Evolutionary conservation across 305 asterid genomes (phyloP).

Genomic region (Coffea humblotiana): DNA sequence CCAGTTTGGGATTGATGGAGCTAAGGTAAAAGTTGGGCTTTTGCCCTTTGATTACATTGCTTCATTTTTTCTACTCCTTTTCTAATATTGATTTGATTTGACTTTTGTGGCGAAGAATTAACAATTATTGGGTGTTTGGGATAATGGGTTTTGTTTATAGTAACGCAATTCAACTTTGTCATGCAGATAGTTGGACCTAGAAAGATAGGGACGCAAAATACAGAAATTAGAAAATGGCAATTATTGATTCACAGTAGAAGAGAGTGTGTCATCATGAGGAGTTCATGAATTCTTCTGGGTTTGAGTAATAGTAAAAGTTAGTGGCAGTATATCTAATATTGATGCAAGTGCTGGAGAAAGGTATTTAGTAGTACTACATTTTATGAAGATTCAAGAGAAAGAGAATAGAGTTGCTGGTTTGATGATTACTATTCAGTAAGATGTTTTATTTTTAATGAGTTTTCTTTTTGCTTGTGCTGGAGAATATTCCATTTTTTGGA

Average conservation of each 20-base stretch:
- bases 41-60: neutral
- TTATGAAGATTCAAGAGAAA: neutral
- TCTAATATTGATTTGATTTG: neutral
- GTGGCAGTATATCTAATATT: neutral
- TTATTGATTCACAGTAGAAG: neutral
- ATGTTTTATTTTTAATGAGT: neutral
- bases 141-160: neutral
- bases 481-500: neutral
- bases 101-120: neutral
- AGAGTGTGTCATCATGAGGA: neutral
- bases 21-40: slow-evolving; percentile 41
- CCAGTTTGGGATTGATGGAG: slow-evolving; percentile 81
- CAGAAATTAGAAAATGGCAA: neutral
- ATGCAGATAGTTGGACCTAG: slow-evolving; percentile 1
- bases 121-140: neutral
- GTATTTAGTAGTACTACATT: neutral
- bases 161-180: neutral
- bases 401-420: neutral
- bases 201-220: neutral
- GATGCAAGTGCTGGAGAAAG: neutral
- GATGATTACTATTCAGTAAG: neutral
- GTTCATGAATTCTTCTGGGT: neutral
- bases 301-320: neutral
- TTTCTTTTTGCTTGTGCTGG: neutral
- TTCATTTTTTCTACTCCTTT: neutral